phyloP scores from a whole-genome alignment of 2,329 filamentous ascomycete genomes.

The Fusarium cicatricum region DNA sequence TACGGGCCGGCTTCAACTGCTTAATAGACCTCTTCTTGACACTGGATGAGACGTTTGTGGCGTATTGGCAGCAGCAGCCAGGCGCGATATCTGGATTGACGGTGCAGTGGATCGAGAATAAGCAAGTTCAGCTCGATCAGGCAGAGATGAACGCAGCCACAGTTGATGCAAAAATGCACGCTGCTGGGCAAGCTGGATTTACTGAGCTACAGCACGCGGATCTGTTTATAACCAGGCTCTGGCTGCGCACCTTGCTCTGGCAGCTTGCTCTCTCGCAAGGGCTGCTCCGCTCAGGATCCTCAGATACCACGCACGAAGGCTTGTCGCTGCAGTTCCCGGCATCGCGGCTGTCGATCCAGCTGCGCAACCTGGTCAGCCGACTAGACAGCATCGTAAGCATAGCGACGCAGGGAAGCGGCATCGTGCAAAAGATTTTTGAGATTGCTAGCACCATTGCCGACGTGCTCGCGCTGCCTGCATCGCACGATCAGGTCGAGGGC shows the following conservation, averaged over 20 bases:
- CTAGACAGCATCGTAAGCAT: slow-evolving; percentile 53
- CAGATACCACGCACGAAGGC: slow-evolving; percentile 47
- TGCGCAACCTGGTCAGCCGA: slow-evolving; percentile 49
- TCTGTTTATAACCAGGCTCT: slow-evolving; percentile 52
- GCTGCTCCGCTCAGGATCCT: slow-evolving; percentile 47
- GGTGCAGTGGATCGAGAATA: slow-evolving; percentile 51
- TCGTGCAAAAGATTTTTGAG: slow-evolving; percentile 67
- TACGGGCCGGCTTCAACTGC: slow-evolving; percentile 50
- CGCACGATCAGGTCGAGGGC: slow-evolving; percentile 48
- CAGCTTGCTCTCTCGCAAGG: slow-evolving; percentile 52
- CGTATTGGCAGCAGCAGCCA: slow-evolving; percentile 48
- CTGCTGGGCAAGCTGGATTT: slow-evolving; percentile 40
- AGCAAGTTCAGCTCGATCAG: slow-evolving; percentile 51
- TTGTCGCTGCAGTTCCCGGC: slow-evolving; percentile 52
- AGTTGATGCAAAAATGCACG: slow-evolving; percentile 39
- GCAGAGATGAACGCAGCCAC: slow-evolving; percentile 47
- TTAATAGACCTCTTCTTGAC: slow-evolving; percentile 50
- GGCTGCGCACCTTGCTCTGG: slow-evolving; percentile 53
- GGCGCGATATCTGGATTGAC: slow-evolving; percentile 43
- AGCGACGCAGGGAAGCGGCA: slow-evolving; percentile 63
- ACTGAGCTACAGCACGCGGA: slow-evolving; percentile 53
- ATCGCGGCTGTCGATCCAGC: slow-evolving; percentile 49
- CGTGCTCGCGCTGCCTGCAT: slow-evolving; percentile 61
- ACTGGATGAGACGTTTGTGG: slow-evolving; percentile 50
- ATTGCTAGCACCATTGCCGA: slow-evolving; percentile 68